phyloP scores from a whole-genome alignment of 495 filamentous ascomycete genomes.

The Margaritispora aquatica region DNA sequence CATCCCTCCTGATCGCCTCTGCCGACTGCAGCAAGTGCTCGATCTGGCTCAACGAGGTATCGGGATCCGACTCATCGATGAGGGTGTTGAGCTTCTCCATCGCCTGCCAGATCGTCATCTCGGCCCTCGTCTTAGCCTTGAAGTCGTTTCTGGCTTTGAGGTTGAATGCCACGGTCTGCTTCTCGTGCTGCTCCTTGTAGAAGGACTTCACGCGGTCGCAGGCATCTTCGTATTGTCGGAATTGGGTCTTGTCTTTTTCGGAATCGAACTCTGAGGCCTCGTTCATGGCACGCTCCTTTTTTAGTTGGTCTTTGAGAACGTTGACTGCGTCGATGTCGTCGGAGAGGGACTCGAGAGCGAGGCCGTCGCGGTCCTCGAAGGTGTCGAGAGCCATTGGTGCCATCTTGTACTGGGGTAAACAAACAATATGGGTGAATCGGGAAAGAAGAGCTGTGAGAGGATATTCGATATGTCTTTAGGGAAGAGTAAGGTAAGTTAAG shows the following conservation, averaged over 20 bases:
- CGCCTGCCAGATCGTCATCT: conserved; percentile 83
- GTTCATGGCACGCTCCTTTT: conserved; percentile 48
- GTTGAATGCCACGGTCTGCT: conserved; percentile 83
- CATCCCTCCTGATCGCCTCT: conserved; percentile 80
- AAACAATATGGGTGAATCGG: not conserved
- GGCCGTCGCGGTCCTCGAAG: conserved; percentile 47
- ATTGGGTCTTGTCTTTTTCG: conserved; percentile 73
- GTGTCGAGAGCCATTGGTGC: conserved; percentile 23
- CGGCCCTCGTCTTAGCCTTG: conserved; percentile 56
- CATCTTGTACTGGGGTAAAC: conserved; percentile 10
- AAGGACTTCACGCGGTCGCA: conserved; percentile 77
- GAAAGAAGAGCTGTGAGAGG: not conserved
- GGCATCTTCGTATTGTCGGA: conserved; percentile 72
- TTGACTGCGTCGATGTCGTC: conserved; percentile 80
- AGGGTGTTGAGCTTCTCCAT: conserved; percentile 86
- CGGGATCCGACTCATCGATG: conserved; percentile 83
- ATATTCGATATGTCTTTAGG: not conserved
- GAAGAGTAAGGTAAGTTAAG: too few relatives aligned
- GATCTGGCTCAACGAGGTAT: conserved; percentile 80
- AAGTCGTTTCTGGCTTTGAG: conserved; percentile 67
- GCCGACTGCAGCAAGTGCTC: conserved; percentile 82
- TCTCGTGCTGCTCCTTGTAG: conserved; percentile 77
- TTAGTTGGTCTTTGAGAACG: conserved; percentile 56
- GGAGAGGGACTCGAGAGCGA: conserved; percentile 71
- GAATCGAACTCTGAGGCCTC: conserved; percentile 62